These are phyloP conservation scores for Axilococcus clingmanii DNA, from an alignment of 139 green algal species.

Conservation along the genomic window DNA sequence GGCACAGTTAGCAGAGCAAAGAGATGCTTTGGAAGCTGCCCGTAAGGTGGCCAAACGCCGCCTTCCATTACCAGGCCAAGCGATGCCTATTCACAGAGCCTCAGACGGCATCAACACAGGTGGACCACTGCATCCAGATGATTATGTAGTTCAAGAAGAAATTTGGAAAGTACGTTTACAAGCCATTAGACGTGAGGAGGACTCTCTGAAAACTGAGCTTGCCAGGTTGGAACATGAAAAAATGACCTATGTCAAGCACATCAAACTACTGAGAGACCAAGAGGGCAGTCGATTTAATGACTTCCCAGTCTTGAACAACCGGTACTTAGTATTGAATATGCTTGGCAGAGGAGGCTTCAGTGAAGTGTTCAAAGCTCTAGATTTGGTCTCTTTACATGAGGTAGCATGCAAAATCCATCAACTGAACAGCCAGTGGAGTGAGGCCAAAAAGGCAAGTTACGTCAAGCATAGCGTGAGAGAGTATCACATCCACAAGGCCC, in stretches of 20 bases:
- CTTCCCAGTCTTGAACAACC: constrained; percentile 43
- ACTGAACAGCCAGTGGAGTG: constrained; percentile 63
- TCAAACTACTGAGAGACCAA: constrained; percentile 73
- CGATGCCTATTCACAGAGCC: background rate
- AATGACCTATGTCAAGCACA: constrained; percentile 47
- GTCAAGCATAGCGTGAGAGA: constrained; percentile 85
- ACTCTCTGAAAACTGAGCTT: constrained; percentile 49
- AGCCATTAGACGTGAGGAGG: constrained; percentile 70
- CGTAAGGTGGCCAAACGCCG: constrained; percentile 50
- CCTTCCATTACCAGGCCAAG: constrained; percentile 39
- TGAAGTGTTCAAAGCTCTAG: constrained; percentile 81
- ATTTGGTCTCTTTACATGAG: constrained; percentile 44
- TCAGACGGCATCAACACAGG: background rate
- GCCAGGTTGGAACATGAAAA: constrained; percentile 68
- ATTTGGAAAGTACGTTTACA: constrained; percentile 65
- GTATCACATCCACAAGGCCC: constrained; percentile 79
- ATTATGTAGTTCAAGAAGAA: constrained; percentile 50
- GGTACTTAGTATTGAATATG: constrained; percentile 77
- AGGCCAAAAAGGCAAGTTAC: constrained; percentile 74
- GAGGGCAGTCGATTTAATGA: constrained; percentile 60
- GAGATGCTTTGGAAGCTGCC: constrained; percentile 52
- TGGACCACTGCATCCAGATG: constrained; percentile 23
- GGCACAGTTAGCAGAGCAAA: constrained; percentile 28
- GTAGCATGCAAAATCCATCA: constrained; percentile 85
- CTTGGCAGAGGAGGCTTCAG: constrained; percentile 89